These are phyloP conservation scores for Fusarium globosum DNA, from an alignment of 2,329 filamentous ascomycete genomes.

Conservation along the genomic window DNA sequence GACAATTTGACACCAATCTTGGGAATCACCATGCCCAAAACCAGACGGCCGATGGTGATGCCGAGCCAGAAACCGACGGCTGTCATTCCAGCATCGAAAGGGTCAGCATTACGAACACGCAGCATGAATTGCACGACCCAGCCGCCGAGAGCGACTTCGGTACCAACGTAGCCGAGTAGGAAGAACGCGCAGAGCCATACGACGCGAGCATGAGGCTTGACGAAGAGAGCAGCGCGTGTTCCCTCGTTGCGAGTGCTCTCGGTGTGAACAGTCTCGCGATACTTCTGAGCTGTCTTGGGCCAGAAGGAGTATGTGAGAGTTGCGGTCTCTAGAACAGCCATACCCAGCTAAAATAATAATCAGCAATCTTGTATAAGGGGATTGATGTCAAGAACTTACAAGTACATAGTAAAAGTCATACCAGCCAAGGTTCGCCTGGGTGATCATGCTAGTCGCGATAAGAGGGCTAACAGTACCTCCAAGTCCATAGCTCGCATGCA, in stretches of 20 bases:
- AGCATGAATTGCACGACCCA: conserved; percentile 91
- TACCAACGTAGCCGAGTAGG: conserved; percentile 79
- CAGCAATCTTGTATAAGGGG: fast-evolving
- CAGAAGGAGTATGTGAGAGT: conserved; percentile 68
- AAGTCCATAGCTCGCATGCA: conserved; percentile 75
- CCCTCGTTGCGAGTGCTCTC: conserved; percentile 40
- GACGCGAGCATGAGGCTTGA: conserved; percentile 58
- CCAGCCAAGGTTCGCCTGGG: conserved; percentile 70
- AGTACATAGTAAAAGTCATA: conserved; percentile 75
- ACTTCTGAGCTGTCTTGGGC: conserved; percentile 63
- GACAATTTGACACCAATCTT: conserved; percentile 75
- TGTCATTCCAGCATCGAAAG: conserved; percentile 78
- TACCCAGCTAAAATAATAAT: background rate
- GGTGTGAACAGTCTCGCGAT: conserved; percentile 52
- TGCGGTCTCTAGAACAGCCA: conserved; percentile 27
- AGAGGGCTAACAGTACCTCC: conserved; percentile 76
- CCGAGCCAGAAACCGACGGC: conserved; percentile 86
- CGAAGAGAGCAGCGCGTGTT: conserved; percentile 51
- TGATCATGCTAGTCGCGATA: conserved; percentile 76
- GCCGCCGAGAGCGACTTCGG: conserved; percentile 81
- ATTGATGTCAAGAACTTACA: conserved; percentile 43
- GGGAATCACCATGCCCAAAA: conserved; percentile 50
- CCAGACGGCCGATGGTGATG: conserved; percentile 72
- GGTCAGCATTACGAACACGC: conserved; percentile 71
- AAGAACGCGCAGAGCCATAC: conserved; percentile 79